phyloP scores from a whole-genome alignment of 2,329 filamentous ascomycete species.

The Ceratocystis diversiconidia region DNA sequence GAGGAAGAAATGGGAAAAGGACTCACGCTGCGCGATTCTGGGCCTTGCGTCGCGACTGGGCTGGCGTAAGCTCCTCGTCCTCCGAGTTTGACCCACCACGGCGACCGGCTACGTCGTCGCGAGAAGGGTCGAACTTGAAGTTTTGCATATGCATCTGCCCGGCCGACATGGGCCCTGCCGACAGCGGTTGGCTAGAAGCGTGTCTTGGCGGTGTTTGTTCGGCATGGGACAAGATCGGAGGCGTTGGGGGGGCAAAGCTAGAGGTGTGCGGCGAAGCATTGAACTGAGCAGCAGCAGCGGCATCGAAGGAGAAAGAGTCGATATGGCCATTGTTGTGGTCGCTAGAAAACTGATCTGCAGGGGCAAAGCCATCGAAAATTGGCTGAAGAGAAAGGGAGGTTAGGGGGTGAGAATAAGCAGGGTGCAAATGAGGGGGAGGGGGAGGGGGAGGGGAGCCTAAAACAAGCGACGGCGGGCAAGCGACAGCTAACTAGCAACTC shows the following conservation, averaged over 20 bases:
- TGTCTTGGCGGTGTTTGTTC: constrained; percentile 12
- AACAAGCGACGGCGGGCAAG: background rate
- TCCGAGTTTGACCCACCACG: constrained; percentile 34
- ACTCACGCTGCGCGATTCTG: constrained; percentile 50
- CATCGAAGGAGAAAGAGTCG: constrained; percentile 7
- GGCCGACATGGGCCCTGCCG: background rate
- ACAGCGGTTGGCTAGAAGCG: background rate
- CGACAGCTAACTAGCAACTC: constrained; percentile 15
- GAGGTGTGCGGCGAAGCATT: background rate
- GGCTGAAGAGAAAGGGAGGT: constrained; percentile 8
- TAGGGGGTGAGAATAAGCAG: constrained; percentile 1
- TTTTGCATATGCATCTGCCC: constrained; percentile 18
- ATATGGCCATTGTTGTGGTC: background rate
- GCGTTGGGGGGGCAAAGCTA: constrained; percentile 13
- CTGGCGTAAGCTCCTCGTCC: constrained; percentile 41
- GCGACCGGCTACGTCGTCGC: constrained; percentile 25
- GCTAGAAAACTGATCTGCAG: background rate
- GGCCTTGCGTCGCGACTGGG: constrained; percentile 44
- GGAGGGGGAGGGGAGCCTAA: background rate
- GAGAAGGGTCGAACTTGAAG: constrained; percentile 28
- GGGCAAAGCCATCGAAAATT: constrained; percentile 10
- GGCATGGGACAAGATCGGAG: constrained; percentile 17
- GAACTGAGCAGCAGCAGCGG: background rate
- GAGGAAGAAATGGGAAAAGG: constrained; percentile 1
- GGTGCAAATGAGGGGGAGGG: background rate